These are phyloP conservation scores for Pseudogymnoascus destructans DNA, from an alignment of 2,329 filamentous ascomycete genomes.

Conservation along the genomic window DNA sequence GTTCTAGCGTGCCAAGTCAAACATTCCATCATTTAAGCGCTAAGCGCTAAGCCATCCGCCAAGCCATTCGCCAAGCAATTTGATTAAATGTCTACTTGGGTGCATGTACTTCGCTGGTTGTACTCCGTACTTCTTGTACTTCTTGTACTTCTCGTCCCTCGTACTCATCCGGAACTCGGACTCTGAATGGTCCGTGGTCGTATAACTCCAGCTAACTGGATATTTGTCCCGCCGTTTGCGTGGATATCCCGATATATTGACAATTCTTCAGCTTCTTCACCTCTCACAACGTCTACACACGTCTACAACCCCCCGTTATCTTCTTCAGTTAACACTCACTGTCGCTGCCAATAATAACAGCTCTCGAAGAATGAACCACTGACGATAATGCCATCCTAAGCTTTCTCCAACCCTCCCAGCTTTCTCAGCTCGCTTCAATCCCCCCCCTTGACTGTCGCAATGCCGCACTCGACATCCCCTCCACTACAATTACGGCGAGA, in stretches of 20 bases:
- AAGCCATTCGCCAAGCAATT: background rate
- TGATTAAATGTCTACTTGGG: background rate
- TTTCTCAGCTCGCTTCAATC: slow-evolving; percentile 2
- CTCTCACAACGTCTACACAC: background rate
- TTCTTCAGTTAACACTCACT: background rate
- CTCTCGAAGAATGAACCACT: background rate
- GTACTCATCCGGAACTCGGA: background rate
- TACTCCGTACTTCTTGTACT: too few relatives aligned
- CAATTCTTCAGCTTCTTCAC: background rate
- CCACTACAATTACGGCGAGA: background rate
- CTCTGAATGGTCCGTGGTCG: background rate
- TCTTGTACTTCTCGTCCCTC: background rate
- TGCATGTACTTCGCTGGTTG: too few relatives aligned
- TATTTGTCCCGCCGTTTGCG: slow-evolving; percentile 8
- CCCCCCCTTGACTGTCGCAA: background rate
- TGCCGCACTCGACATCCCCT: slow-evolving; percentile 6
- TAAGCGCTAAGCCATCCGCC: background rate
- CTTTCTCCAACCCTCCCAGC: background rate
- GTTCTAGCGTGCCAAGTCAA: slow-evolving; percentile 7
- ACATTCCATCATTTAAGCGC: slow-evolving; percentile 1
- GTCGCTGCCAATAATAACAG: background rate
- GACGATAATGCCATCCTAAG: slow-evolving; percentile 2
- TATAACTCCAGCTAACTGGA: slow-evolving; percentile 5
- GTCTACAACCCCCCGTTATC: background rate
- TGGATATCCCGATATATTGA: background rate